Evolutionary conservation across 2,329 filamentous ascomycete species (phyloP).

Genomic region (Sarocladiaceae sp.): DNA sequence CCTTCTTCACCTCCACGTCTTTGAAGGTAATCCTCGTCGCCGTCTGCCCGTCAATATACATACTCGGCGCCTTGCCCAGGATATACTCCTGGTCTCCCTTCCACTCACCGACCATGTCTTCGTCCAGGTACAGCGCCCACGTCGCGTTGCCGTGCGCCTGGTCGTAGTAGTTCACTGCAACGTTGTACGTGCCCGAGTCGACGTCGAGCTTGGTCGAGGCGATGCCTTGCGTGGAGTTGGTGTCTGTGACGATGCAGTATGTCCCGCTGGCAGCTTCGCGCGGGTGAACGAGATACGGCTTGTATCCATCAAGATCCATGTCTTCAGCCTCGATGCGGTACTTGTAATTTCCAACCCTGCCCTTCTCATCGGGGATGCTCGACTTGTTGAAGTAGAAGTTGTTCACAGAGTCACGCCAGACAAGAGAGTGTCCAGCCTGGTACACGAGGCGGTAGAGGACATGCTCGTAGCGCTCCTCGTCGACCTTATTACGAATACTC

Average conservation of each 20-base stretch:
- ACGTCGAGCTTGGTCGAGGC: conserved; percentile 41
- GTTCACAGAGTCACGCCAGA: conserved; percentile 64
- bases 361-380: conserved; percentile 48
- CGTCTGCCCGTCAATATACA: conserved; percentile 58
- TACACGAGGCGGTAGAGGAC: conserved; percentile 53
- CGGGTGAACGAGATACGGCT: conserved; percentile 44
- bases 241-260: conserved; percentile 47
- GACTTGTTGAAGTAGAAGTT: conserved; percentile 58
- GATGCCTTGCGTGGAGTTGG: conserved; percentile 37
- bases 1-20: conserved; percentile 40
- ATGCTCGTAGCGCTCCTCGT: conserved; percentile 53
- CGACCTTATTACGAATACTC: conserved; percentile 47
- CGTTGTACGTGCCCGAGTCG: conserved; percentile 49
- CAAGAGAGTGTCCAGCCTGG: conserved; percentile 62
- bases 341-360: conserved; percentile 53
- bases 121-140: conserved; percentile 50
- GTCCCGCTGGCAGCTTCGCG: conserved; percentile 53
- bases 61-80: conserved; percentile 51
- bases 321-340: conserved; percentile 64
- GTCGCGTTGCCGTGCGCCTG: conserved; percentile 49
- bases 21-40: conserved; percentile 56
- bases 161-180: conserved; percentile 64
- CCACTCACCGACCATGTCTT: conserved; percentile 49
- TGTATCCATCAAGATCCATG: conserved; percentile 56
- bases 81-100: conserved; percentile 51